A percentile compares a stretch with the other conserved stretches of the same genome.
Evolutionary conservation across 805 yeast species (phyloP).

Genomic region (Kuraishia capsulata): DNA sequence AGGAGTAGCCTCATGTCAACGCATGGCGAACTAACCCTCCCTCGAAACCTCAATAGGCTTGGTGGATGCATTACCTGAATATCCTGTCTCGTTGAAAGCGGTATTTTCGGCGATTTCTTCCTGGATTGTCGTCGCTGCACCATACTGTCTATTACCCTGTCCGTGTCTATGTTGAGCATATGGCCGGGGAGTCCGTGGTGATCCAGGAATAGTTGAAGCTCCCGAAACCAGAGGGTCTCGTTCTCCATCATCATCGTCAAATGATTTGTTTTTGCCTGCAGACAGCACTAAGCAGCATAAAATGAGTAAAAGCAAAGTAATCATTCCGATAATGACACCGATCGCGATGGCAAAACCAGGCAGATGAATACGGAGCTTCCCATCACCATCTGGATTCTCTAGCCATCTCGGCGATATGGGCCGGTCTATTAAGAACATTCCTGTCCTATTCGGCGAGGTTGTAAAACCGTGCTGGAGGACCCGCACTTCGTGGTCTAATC

Average conservation of each 20-base stretch:
- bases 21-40: too few species aligned
- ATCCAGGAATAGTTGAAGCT: too few species aligned
- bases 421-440: conserved; percentile 57
- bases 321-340: conserved; percentile 56
- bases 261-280: not conserved
- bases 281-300: conserved; percentile 25
- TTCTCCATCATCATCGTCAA: not conserved
- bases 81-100: not conserved
- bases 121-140: too few species aligned
- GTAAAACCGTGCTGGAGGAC: conserved; percentile 57
- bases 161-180: too few species aligned
- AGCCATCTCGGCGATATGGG: conserved; percentile 65
- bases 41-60: not conserved
- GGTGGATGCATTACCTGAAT: not conserved
- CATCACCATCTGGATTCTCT: conserved; percentile 18
- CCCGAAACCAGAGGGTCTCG: too few species aligned
- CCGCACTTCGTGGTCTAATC: conserved; percentile 48
- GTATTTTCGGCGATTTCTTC: too few species aligned
- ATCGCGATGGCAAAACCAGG: conserved; percentile 62
- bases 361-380: conserved; percentile 47
- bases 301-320: conserved; percentile 24
- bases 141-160: too few species aligned
- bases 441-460: conserved; percentile 26
- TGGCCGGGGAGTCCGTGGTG: too few species aligned
- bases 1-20: too few species aligned